Base-by-base conservation (phyloP, 768 basidiomycete species). In the Pleurotus tuber-regium region DNA sequence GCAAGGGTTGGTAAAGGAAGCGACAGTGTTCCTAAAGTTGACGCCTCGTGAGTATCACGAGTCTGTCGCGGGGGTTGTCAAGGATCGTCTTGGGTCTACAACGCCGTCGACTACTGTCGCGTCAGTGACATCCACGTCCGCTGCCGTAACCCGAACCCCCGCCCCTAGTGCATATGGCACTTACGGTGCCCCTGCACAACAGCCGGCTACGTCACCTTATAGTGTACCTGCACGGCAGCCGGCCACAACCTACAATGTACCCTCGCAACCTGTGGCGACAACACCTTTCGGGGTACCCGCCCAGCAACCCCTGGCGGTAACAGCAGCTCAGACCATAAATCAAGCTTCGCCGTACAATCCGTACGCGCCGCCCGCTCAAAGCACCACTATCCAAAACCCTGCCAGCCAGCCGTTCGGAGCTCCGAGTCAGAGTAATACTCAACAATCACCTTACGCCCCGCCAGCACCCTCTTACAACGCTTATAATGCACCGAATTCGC, bases 1-100 rank as follows among this genome's bases (percentile, higher is more conserved):
- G 0, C 96, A 98, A 63, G 95, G 95, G n/a, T 77, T 95, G 16
- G 72, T 94, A 43, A 80, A 84, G 58, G 85, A 94, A 50, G 95
- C 94, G 0, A 78, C 85, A 19, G 74, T 76, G 35, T 96, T 92
- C 67, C 70, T 97, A 65, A 79, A 82, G 60, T 69, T 91, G 58
- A 92, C 86, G 0, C 97, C 97, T 1, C 59, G 70, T 9, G 85
- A 83, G 44, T 98, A 97, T 68, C 79, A 81, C 41, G 87, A 87
- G 4, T 73, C 79, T 3, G 78, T 65, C 23, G 56, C 67, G 0
- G 72, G 64, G 40, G 66, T 71, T 1, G 70, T 70, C 55, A 63
- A 70, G 44, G 70, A 72, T 36, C 66, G 78, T 18, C 61, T 77
- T 31, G 50, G 70, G 28, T 72, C 72, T 29, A 67, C 69, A 4